Conservation (phyloP, 768 basidiomycete species). For the Crucibulum laeve region DNA sequence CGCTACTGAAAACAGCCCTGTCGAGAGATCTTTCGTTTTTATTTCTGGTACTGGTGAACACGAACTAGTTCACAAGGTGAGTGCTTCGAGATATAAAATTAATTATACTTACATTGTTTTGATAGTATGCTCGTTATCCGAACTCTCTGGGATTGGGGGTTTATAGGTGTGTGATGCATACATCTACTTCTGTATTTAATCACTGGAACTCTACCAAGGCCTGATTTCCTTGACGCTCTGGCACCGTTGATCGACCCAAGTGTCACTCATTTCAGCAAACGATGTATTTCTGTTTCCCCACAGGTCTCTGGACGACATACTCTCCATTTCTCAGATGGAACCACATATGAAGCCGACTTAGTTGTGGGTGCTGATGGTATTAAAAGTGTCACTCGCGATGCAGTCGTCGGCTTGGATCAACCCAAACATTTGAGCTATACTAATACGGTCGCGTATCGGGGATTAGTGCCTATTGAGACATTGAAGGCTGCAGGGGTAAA, state of each 20-base stretch:
- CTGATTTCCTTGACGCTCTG: slow-evolving; percentile 46
- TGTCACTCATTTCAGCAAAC: slow-evolving; percentile 45
- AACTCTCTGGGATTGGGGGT: slow-evolving; percentile 39
- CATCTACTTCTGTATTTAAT: slow-evolving; percentile 1
- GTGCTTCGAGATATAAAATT: slow-evolving; percentile 2
- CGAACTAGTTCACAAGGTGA: slow-evolving; percentile 41
- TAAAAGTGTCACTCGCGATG: slow-evolving; percentile 40
- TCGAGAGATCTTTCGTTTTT: slow-evolving; percentile 30
- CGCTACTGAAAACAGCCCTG: slow-evolving; percentile 30
- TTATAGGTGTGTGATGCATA: slow-evolving; percentile 29
- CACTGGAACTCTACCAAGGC: slow-evolving; percentile 18
- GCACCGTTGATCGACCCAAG: slow-evolving; percentile 35
- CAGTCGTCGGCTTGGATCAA: slow-evolving; percentile 24
- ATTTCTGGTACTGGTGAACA: slow-evolving; percentile 37
- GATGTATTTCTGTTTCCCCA: slow-evolving; percentile 32
- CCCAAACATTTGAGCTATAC: slow-evolving; percentile 32
- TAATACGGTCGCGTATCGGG: slow-evolving; percentile 45
- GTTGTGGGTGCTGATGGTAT: slow-evolving; percentile 51
- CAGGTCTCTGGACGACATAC: slow-evolving; percentile 20
- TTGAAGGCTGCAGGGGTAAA: slow-evolving; percentile 40
- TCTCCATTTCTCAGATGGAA: slow-evolving; percentile 47
- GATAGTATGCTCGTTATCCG: slow-evolving; percentile 25
- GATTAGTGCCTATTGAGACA: slow-evolving; percentile 33
- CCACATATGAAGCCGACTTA: slow-evolving; percentile 38
- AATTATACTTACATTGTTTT: slow-evolving; percentile 1